phyloP scores from a whole-genome alignment of 75 land plant species.

The Selaginella moellendorffii region DNA sequence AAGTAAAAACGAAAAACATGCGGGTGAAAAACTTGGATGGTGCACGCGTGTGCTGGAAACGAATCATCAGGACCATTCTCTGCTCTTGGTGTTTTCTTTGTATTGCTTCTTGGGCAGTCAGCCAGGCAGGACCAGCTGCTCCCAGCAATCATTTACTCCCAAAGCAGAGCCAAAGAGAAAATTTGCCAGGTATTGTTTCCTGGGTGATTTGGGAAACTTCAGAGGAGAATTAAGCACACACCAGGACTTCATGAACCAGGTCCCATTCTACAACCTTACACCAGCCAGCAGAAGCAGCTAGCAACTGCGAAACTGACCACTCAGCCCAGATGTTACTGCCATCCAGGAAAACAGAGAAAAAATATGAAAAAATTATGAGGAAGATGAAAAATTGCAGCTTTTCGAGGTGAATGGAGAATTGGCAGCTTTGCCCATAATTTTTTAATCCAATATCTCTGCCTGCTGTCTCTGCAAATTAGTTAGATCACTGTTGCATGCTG shows the following conservation, averaged over 20 bases:
- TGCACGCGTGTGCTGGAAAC: too few relatives aligned
- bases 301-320: neutral
- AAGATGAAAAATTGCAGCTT: neutral
- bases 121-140: too few relatives aligned
- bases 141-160: too few relatives aligned
- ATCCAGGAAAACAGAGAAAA: neutral
- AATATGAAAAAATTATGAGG: neutral
- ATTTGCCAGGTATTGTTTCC: too few relatives aligned
- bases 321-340: neutral
- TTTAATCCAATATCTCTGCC: neutral
- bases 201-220: too few relatives aligned
- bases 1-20: too few relatives aligned
- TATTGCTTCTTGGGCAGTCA: too few relatives aligned
- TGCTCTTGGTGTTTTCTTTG: too few relatives aligned
- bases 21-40: too few relatives aligned
- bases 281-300: neutral
- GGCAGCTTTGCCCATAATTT: neutral
- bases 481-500: neutral
- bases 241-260: neutral
- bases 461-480: neutral
- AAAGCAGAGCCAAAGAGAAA: too few relatives aligned
- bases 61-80: too few relatives aligned
- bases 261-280: neutral
- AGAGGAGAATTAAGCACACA: too few relatives aligned
- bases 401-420: neutral